These are phyloP conservation scores for Paecilomyces formosus DNA, from an alignment of 2,329 filamentous ascomycete genomes.

Conservation along the genomic window DNA sequence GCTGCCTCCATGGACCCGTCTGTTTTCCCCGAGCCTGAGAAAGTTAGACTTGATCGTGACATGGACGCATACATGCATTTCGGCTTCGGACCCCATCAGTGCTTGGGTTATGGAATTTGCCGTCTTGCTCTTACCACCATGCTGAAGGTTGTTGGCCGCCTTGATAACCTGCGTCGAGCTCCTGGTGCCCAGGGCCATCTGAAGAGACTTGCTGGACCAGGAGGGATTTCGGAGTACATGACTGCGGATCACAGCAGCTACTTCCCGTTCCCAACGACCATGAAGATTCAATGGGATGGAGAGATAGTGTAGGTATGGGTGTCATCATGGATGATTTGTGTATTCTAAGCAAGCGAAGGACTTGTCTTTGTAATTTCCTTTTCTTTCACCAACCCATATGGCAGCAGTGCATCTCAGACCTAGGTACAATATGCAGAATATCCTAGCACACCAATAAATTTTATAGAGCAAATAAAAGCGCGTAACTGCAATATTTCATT, in stretches of 20 bases:
- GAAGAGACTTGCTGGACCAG: constrained; percentile 31
- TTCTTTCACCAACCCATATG: not conserved
- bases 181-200: constrained; percentile 33
- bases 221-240: constrained; percentile 38
- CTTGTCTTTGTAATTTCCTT: not conserved
- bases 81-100: constrained; percentile 55
- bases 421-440: too few relatives aligned
- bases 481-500: not conserved
- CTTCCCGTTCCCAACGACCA: constrained; percentile 36
- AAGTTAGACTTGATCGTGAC: constrained; percentile 56
- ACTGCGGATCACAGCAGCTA: constrained; percentile 34
- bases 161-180: constrained; percentile 35
- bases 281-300: constrained; percentile 40
- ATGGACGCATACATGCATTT: constrained; percentile 58
- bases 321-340: constrained; percentile 12
- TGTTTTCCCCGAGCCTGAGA: constrained; percentile 30
- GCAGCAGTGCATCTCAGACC: too few relatives aligned
- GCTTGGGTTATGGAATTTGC: constrained; percentile 43
- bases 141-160: constrained; percentile 32
- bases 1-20: constrained; percentile 27
- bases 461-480: not conserved
- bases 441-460: not conserved
- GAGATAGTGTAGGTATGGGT: constrained; percentile 6
- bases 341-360: not conserved
- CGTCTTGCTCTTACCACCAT: constrained; percentile 29